Percentiles rank a stretch among this genome's conserved stretches.
Conservation (phyloP, 1,284 basidiomycete species). For the Moesziomyces antarcticus region DNA sequence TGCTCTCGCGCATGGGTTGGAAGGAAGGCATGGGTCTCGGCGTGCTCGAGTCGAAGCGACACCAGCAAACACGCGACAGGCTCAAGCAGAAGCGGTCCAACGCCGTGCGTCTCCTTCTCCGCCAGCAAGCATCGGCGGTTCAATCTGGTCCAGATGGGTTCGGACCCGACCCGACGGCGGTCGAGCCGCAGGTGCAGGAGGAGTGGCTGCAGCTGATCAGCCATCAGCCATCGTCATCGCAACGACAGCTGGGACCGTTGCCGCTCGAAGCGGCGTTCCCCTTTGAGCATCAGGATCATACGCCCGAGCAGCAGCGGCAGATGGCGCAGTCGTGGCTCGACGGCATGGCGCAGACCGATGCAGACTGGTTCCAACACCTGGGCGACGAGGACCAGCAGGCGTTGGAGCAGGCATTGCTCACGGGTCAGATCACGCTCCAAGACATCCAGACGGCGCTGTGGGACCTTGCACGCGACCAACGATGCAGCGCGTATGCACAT, state of each 20-base stretch:
- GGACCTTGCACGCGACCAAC: neutral
- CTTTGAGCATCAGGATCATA: conserved; percentile 3
- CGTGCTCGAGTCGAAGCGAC: conserved; percentile 39
- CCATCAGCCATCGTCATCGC: neutral
- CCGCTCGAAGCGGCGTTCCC: conserved; percentile 7
- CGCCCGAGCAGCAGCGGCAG: conserved; percentile 1
- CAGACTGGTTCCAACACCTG: conserved; percentile 15
- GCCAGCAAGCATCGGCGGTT: neutral
- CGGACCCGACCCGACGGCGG: neutral
- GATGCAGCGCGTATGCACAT: too few species aligned
- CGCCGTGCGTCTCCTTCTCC: conserved; percentile 18
- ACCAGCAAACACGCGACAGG: conserved; percentile 19
- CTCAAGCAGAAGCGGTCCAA: conserved; percentile 15
- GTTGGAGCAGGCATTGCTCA: conserved; percentile 16
- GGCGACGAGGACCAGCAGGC: conserved; percentile 6
- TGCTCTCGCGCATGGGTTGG: conserved; percentile 46
- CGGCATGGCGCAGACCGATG: conserved; percentile 5
- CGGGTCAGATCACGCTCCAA: conserved; percentile 15
- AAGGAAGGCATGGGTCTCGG: conserved; percentile 48
- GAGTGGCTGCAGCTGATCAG: conserved; percentile 19
- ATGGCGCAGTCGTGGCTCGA: conserved; percentile 15
- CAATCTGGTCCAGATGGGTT: neutral
- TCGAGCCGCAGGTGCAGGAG: neutral
- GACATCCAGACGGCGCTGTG: conserved; percentile 15
- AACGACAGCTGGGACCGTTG: neutral